Percentiles rank a stretch among this genome's conserved stretches.
phyloP scores from a whole-genome alignment of 192 early-diverging fungal genomes.

The Linderina pennispora region DNA sequence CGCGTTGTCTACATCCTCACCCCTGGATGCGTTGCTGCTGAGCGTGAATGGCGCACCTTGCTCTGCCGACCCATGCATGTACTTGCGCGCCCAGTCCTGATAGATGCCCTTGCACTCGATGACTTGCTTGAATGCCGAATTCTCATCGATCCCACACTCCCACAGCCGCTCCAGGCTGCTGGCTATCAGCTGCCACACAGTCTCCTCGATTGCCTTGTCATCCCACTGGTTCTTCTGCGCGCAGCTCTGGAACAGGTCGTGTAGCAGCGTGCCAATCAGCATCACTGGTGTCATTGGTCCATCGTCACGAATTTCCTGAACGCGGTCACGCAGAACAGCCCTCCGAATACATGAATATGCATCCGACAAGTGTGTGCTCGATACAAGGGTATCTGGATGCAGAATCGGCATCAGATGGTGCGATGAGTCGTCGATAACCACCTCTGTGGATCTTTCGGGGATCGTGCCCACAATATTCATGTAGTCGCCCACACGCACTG shows the following conservation, averaged over 20 bases:
- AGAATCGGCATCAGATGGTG: constrained; percentile 56
- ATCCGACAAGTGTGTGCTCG: constrained; percentile 70
- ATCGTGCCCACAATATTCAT: constrained; percentile 43
- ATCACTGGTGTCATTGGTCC: constrained; percentile 50
- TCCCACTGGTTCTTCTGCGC: constrained; percentile 59
- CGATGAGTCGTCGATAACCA: constrained; percentile 52
- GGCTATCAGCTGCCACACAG: constrained; percentile 49
- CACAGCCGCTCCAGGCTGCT: constrained; percentile 63
- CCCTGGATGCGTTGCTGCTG: too few relatives aligned
- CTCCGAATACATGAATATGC: constrained; percentile 71
- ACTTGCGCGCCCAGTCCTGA: constrained; percentile 48
- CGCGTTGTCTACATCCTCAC: background rate
- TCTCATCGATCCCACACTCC: constrained; percentile 59
- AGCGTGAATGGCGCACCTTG: background rate
- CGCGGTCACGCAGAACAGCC: constrained; percentile 66
- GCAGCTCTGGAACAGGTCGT: constrained; percentile 70
- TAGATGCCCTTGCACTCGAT: constrained; percentile 48
- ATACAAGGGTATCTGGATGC: constrained; percentile 76
- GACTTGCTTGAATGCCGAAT: constrained; percentile 42
- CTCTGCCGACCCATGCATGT: constrained; percentile 24
- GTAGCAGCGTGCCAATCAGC: constrained; percentile 77
- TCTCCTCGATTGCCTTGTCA: constrained; percentile 30
- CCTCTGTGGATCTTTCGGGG: constrained; percentile 7
- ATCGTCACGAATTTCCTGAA: constrained; percentile 39
- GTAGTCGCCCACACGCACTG: constrained; percentile 56